phyloP scores from a whole-genome alignment of 768 basidiomycete species.

The Psilocybe subaeruginosa region DNA sequence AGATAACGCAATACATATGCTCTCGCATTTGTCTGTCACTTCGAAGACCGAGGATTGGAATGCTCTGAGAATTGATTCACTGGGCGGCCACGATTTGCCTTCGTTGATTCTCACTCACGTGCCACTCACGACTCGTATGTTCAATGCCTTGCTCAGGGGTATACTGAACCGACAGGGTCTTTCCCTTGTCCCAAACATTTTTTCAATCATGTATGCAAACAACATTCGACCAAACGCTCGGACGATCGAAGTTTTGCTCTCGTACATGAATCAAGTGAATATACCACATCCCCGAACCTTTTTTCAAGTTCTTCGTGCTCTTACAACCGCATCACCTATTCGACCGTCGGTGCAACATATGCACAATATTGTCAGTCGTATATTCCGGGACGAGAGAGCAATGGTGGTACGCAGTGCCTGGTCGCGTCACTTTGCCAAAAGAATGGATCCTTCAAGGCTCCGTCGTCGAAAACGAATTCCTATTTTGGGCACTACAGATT shows the following conservation, averaged over 20 bases:
- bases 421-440: conserved; percentile 25
- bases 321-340: conserved; percentile 39
- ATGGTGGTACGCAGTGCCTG: conserved; percentile 47
- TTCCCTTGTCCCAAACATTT: conserved; percentile 43
- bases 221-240: conserved; percentile 52
- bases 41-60: conserved; percentile 32
- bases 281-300: conserved; percentile 48
- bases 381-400: conserved; percentile 56
- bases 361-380: conserved; percentile 53
- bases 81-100: conserved; percentile 8
- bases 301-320: conserved; percentile 46
- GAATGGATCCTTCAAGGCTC: conserved; percentile 28
- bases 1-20: conserved; percentile 53
- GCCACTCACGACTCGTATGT: conserved; percentile 46
- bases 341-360: conserved; percentile 59
- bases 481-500: conserved; percentile 19
- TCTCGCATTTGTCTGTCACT: conserved; percentile 47
- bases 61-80: conserved; percentile 14
- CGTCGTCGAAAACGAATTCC: conserved; percentile 4
- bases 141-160: conserved; percentile 65
- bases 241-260: conserved; percentile 59
- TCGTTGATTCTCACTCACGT: conserved; percentile 28
- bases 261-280: conserved; percentile 49
- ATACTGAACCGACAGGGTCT: conserved; percentile 53
- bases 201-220: conserved; percentile 57